These are phyloP conservation scores for Syzygium malaccense DNA, from an alignment of 441 rosid species.

Conservation along the genomic window DNA sequence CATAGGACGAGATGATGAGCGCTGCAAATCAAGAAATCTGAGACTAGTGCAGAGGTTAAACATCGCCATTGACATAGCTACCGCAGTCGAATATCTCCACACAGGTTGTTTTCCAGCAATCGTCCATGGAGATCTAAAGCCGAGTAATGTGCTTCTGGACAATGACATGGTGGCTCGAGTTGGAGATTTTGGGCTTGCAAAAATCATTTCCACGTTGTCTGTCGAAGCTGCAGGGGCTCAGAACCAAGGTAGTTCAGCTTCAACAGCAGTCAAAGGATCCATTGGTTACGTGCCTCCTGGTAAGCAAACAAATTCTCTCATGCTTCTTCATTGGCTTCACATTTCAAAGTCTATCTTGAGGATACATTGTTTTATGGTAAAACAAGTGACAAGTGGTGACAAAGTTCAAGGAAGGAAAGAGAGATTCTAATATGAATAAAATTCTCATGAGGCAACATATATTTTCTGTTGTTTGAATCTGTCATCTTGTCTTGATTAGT, in stretches of 20 bases:
- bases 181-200: neutral
- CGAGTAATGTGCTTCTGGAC: neutral
- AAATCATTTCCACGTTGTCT: neutral
- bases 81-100: neutral
- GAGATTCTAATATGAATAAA: no score
- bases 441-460: neutral
- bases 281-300: neutral
- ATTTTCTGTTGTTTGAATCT: neutral
- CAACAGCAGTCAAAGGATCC: neutral
- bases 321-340: neutral
- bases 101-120: neutral
- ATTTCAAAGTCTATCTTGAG: neutral
- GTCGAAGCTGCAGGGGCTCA: accelerated
- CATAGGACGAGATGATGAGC: neutral
- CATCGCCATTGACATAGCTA: neutral
- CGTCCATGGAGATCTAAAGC: neutral
- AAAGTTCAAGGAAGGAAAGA: no score
- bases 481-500: neutral
- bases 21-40: neutral
- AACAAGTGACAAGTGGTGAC: no score
- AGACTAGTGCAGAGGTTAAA: neutral
- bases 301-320: neutral
- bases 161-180: neutral
- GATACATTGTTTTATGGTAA: neutral
- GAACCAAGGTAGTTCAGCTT: neutral